Evolutionary conservation across 208 protist species (phyloP).

Genomic region (Leishmania tropica): DNA sequence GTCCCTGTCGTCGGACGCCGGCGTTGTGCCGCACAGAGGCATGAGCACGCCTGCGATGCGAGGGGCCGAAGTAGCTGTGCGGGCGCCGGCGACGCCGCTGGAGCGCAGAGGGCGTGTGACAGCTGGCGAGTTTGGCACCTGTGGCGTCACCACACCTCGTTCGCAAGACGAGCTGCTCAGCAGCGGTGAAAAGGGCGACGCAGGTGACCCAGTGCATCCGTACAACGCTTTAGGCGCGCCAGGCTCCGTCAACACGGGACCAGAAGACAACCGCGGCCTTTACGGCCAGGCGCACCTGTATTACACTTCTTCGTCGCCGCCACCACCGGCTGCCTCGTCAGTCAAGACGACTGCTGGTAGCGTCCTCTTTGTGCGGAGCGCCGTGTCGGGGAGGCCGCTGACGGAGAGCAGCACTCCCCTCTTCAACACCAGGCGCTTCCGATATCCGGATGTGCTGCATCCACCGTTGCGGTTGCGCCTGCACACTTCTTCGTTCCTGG

Average conservation of each 20-base stretch:
- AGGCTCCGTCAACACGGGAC: neutral
- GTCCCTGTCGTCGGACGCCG: neutral
- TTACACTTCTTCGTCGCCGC: neutral
- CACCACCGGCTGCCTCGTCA: neutral
- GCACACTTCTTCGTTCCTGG: neutral
- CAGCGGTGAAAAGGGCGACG: neutral
- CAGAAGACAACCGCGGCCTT: neutral
- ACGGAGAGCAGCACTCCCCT: neutral
- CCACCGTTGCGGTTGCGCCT: neutral
- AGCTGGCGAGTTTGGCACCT: neutral
- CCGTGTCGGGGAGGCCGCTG: neutral
- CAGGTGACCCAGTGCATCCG: conserved; percentile 2
- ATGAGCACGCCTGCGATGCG: neutral
- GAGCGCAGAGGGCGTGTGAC: neutral
- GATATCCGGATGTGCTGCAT: neutral
- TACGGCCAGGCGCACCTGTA: conserved; percentile 4
- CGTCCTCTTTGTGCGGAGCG: neutral
- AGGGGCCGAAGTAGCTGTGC: neutral
- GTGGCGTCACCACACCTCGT: neutral
- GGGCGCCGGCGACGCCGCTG: neutral
- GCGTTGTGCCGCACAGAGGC: neutral
- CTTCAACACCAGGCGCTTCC: neutral
- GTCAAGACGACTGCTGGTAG: neutral
- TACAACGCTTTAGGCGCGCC: conserved; percentile 8
- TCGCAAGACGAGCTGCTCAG: neutral